phyloP scores from a whole-genome alignment of 2,329 filamentous ascomycete species.

The Hymenoscyphus scutula region DNA sequence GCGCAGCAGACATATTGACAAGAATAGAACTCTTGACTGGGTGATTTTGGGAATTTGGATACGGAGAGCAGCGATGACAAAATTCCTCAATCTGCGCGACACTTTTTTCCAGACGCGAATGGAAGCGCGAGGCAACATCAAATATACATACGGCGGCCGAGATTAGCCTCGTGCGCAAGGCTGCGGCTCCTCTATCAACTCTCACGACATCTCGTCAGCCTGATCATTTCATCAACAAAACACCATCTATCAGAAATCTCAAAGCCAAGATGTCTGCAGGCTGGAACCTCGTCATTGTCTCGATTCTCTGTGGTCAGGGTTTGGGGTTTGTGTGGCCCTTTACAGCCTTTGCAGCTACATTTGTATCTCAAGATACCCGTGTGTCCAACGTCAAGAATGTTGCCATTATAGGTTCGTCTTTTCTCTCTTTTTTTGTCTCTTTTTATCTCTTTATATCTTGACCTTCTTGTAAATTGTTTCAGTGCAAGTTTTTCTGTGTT shows the following conservation, averaged over 20 bases:
- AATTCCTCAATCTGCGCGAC: constrained; percentile 20
- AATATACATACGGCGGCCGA: constrained; percentile 16
- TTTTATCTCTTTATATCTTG: neutral
- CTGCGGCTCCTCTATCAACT: constrained; percentile 3
- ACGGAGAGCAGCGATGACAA: constrained; percentile 13
- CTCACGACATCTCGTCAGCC: constrained; percentile 2
- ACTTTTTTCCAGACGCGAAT: constrained; percentile 29
- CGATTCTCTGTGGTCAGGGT: constrained; percentile 25
- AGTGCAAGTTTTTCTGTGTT: neutral
- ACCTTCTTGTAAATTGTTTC: neutral
- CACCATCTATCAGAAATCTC: neutral
- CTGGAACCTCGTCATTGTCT: constrained; percentile 26
- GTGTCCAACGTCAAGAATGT: constrained; percentile 27
- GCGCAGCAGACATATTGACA: constrained; percentile 83
- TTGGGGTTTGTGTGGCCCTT: constrained; percentile 35
- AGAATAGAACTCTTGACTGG: constrained; percentile 16
- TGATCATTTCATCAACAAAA: neutral
- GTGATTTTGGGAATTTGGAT: constrained; percentile 14
- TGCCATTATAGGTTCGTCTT: constrained; percentile 36
- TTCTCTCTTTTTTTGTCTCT: neutral
- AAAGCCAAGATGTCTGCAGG: constrained; percentile 28
- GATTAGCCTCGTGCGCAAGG: constrained; percentile 8
- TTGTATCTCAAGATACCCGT: constrained; percentile 16
- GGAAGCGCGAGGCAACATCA: constrained; percentile 15
- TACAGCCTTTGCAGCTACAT: constrained; percentile 23